A percentile compares a stretch with the other conserved stretches of the same genome.
Conservation (phyloP, 305 asterid genomes). For the Rubia tinctorum region DNA sequence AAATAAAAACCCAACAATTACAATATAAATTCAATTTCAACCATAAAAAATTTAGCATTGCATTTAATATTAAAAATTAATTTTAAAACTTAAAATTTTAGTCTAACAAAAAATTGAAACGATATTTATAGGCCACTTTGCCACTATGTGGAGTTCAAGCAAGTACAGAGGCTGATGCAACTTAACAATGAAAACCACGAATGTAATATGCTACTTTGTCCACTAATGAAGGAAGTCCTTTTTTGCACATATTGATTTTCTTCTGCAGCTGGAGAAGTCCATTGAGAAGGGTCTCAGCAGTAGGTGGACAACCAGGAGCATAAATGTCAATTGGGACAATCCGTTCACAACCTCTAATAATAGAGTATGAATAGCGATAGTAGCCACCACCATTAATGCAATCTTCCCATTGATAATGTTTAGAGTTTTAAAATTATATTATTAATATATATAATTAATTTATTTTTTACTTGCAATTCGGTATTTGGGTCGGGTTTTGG, state of each 20-base stretch:
- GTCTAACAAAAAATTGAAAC: no score
- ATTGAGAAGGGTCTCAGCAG: conserved; percentile 46
- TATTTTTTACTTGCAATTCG: no score
- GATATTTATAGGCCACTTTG: no score
- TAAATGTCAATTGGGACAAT: conserved; percentile 51
- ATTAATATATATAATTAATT: no score
- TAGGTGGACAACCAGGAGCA: conserved; percentile 52
- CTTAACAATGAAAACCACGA: conserved; percentile 1
- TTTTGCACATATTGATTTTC: conserved; percentile 47
- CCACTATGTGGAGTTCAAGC: conserved; percentile 2
- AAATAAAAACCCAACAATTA: no score
- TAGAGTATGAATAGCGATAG: conserved; percentile 49
- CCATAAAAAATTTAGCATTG: no score
- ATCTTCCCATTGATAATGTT: conserved; percentile 55
- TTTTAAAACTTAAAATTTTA: no score
- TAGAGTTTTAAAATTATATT: no score
- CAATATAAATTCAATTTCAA: no score
- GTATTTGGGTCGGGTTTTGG: no score
- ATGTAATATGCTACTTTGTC: conserved; percentile 24
- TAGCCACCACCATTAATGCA: conserved; percentile 53
- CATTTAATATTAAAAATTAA: no score
- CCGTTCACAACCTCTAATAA: conserved; percentile 46
- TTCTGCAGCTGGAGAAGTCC: conserved; percentile 48
- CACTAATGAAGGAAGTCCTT: conserved; percentile 45
- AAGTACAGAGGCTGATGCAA: conserved; percentile 6